phyloP scores from a whole-genome alignment of 345 rosid genomes.

The Eucalyptus curtisii region DNA sequence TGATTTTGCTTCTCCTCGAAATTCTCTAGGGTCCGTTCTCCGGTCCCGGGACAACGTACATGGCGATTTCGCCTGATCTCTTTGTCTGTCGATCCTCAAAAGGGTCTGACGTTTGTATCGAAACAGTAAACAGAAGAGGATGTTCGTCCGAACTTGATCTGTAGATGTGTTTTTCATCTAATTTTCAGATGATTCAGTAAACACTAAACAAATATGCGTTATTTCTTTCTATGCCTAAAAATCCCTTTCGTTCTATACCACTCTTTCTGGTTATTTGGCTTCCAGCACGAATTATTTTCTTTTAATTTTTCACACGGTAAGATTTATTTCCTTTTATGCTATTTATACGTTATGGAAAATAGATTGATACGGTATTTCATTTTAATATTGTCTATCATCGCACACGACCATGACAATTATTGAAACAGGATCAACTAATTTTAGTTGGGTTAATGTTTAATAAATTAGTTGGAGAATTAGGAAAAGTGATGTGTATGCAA shows the following conservation, averaged over 20 bases:
- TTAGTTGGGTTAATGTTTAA: not conserved
- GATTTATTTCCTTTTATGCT: not conserved
- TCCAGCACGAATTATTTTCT: not conserved
- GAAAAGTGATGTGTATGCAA: not conserved
- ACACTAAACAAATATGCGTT: not conserved
- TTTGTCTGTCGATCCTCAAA: not conserved
- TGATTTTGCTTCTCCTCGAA: not conserved
- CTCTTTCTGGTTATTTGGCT: not conserved
- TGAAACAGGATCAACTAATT: not conserved
- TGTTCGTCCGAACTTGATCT: not conserved
- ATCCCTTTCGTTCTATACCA: not conserved
- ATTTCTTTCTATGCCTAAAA: not conserved
- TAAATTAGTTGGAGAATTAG: not conserved
- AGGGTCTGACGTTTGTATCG: not conserved
- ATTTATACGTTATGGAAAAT: not conserved
- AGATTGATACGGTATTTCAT: not conserved
- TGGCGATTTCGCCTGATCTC: not conserved
- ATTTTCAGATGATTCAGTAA: not conserved
- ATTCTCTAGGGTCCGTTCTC: not conserved
- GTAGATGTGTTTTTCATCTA: not conserved
- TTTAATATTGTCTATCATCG: rapidly evolving
- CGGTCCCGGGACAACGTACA: not conserved
- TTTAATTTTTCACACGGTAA: not conserved
- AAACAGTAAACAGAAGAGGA: not conserved
- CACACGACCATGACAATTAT: not conserved